Evolutionary conservation across 768 basidiomycete genomes (phyloP).

Genomic region (Auricularia sp.): DNA sequence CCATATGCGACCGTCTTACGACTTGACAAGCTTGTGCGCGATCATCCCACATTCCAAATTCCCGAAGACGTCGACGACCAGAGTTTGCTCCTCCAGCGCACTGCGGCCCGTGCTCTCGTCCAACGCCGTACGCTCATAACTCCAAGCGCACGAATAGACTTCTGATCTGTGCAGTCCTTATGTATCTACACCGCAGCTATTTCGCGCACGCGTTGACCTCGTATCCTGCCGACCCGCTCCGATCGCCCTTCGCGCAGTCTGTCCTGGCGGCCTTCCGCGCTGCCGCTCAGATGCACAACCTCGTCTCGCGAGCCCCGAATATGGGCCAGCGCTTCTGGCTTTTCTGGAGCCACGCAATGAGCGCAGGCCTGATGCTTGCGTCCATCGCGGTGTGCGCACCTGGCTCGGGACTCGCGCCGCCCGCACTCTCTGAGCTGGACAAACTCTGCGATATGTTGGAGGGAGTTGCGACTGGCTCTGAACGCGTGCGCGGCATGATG

Average conservation of each 20-base stretch:
- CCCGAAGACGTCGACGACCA: no score
- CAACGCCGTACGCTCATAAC: no score
- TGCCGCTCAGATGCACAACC: constrained; percentile 46
- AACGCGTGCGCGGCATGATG: no score
- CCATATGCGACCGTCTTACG: no score
- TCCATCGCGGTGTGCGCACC: constrained; percentile 73
- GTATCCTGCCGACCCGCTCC: constrained; percentile 55
- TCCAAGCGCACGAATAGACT: no score
- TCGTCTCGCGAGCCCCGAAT: constrained; percentile 36
- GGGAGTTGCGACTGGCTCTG: constrained; percentile 37
- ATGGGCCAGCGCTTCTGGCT: constrained; percentile 62
- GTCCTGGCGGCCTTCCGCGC: constrained; percentile 60
- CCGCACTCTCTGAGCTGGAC: constrained; percentile 56
- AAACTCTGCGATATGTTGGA: constrained; percentile 56
- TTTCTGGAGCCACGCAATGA: constrained; percentile 51
- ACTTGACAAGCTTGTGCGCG: no score
- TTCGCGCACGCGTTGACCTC: constrained; percentile 63
- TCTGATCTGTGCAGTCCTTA: constrained; percentile 33
- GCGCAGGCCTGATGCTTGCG: constrained; percentile 55
- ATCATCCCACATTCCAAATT: no score
- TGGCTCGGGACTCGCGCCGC: constrained; percentile 56
- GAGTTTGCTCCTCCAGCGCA: no score
- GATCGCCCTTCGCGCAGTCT: constrained; percentile 54
- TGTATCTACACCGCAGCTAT: constrained; percentile 68
- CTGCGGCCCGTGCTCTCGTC: no score